Evolutionary conservation across 371 early-diverging fungal species (phyloP).

Genomic region (Rhizopus arrhizus): DNA sequence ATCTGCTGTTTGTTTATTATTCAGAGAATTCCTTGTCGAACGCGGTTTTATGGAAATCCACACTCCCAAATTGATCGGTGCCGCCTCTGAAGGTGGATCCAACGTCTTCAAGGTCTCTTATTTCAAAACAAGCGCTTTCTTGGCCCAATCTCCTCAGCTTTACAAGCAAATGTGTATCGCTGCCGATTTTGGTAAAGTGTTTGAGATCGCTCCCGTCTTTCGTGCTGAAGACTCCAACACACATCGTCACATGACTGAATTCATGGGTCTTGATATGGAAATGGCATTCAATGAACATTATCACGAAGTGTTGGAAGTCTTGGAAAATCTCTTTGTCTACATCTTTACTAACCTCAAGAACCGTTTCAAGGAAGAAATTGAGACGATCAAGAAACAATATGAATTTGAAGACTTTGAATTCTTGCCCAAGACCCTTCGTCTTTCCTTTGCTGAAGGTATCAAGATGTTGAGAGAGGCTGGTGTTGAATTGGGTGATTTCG

Average conservation of each 20-base stretch:
- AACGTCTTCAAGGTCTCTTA: slow-evolving; percentile 98
- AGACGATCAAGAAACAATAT: slow-evolving; percentile 88
- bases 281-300: slow-evolving; percentile 99
- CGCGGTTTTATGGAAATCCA: slow-evolving; percentile 97
- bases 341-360: slow-evolving; percentile 89
- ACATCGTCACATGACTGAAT: slow-evolving; percentile 99
- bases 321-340: slow-evolving; percentile 91
- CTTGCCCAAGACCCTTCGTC: slow-evolving; percentile 83
- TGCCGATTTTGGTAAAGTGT: slow-evolving; percentile 98
- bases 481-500: slow-evolving; percentile 90
- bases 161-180: slow-evolving; percentile 99
- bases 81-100: slow-evolving; percentile 99
- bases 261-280: slow-evolving; percentile 99
- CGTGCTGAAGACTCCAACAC: slow-evolving; percentile 99
- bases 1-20: slow-evolving; percentile 90
- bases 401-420: slow-evolving; percentile 92
- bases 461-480: slow-evolving; percentile 92
- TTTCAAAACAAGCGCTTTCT: slow-evolving; percentile 93
- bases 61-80: slow-evolving; percentile 96
- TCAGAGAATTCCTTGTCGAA: slow-evolving; percentile 90
- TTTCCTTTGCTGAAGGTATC: slow-evolving; percentile 92
- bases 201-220: slow-evolving; percentile 99
- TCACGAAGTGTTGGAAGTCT: slow-evolving; percentile 91
- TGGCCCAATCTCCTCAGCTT: slow-evolving; percentile 99
- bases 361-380: slow-evolving; percentile 85